These are phyloP conservation scores for Solanum chmielewskii DNA, from an alignment of 257 asterid species.

Conservation along the genomic window DNA sequence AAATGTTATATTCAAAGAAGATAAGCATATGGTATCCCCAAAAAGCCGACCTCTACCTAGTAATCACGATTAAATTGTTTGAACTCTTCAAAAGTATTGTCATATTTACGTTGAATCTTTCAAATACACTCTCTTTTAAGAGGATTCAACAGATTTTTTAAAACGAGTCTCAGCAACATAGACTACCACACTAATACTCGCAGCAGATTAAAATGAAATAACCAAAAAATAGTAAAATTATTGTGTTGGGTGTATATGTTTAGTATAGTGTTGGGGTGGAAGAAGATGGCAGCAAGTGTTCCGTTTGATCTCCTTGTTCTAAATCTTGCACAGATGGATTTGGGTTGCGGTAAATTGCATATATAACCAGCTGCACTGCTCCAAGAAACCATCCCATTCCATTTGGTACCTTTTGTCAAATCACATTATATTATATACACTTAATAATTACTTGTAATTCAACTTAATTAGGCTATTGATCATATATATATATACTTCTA, in stretches of 20 bases:
- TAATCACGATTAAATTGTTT: not conserved
- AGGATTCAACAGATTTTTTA: not conserved
- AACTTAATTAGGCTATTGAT: not conserved
- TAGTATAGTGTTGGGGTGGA: not conserved
- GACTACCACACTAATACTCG: not conserved
- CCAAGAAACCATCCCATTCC: conserved; percentile 49
- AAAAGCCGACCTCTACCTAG: not conserved
- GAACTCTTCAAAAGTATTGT: not conserved
- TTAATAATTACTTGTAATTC: not conserved
- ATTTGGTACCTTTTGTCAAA: conserved; percentile 43
- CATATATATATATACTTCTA: not conserved
- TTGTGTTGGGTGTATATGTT: not conserved
- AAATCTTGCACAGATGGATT: conserved; percentile 14
- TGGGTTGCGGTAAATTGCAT: conserved; percentile 34
- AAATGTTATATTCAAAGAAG: not conserved
- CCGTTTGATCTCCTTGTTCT: conserved; percentile 10
- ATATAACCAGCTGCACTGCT: conserved; percentile 34
- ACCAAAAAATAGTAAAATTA: not conserved
- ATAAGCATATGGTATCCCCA: not conserved
- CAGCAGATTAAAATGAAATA: not conserved
- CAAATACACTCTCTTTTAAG: too few relatives aligned
- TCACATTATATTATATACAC: not conserved
- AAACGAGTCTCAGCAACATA: not conserved
- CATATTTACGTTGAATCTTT: too few relatives aligned
- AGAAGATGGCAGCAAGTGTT: conserved; percentile 24